phyloP scores from a whole-genome alignment of 192 early-diverging fungal species.

The Phlyctochytrium arcticum region DNA sequence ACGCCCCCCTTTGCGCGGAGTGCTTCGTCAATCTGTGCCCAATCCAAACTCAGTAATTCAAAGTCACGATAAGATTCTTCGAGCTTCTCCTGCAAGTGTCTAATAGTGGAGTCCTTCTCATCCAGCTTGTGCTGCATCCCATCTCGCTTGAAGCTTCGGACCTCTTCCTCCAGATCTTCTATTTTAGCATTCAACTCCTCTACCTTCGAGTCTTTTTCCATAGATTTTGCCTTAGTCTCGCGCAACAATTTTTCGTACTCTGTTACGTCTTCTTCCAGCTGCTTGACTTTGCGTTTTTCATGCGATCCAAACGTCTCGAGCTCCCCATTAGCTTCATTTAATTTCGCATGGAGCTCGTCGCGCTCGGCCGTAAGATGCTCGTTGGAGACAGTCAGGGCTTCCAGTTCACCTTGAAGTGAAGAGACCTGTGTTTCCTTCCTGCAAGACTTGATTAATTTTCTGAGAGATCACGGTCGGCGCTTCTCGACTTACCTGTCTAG shows the following conservation, averaged over 20 bases:
- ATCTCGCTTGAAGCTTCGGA: constrained; percentile 27
- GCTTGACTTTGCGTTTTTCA: constrained; percentile 6
- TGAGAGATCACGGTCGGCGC: not conserved
- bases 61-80: constrained; percentile 42
- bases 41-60: constrained; percentile 51
- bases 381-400: constrained; percentile 31
- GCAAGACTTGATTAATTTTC: not conserved
- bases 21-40: constrained; percentile 43
- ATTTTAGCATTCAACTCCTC: constrained; percentile 31
- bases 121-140: constrained; percentile 26
- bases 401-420: constrained; percentile 22
- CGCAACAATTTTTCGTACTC: constrained; percentile 12
- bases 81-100: constrained; percentile 31
- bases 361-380: constrained; percentile 43
- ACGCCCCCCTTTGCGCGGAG: constrained; percentile 11
- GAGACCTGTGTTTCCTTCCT: constrained; percentile 38
- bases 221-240: constrained; percentile 19
- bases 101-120: constrained; percentile 45
- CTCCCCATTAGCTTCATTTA: constrained; percentile 37
- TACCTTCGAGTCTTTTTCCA: constrained; percentile 18
- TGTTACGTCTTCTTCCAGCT: constrained; percentile 21
- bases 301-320: constrained; percentile 14
- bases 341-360: constrained; percentile 35
- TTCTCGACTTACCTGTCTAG: constrained; percentile 37
- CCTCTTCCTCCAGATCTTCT: constrained; percentile 21